Conservation (phyloP, 495 filamentous ascomycete species). For the Aspergillus egyptiacus region DNA sequence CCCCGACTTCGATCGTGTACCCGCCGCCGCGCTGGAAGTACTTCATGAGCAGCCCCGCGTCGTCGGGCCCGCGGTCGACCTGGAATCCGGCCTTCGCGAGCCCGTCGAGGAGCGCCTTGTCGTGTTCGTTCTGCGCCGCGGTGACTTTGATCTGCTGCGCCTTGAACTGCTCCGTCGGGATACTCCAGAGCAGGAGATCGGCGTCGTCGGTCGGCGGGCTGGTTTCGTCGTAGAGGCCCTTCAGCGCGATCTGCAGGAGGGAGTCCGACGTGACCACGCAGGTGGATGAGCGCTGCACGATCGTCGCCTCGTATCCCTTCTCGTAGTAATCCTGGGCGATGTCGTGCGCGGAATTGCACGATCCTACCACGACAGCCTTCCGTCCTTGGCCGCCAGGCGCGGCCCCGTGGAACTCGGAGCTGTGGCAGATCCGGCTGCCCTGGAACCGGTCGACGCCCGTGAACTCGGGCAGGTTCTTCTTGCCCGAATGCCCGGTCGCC, state of each 20-base stretch:
- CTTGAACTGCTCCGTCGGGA: conserved; percentile 54
- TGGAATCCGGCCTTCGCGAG: conserved; percentile 63
- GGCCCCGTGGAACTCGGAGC: conserved; percentile 60
- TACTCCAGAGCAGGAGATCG: conserved; percentile 52
- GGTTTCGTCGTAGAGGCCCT: conserved; percentile 56
- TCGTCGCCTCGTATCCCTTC: conserved; percentile 76
- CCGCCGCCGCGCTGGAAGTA: conserved; percentile 71
- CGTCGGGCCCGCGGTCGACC: conserved; percentile 60
- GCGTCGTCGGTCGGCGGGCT: conserved; percentile 52
- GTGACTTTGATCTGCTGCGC: conserved; percentile 50
- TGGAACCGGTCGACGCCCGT: conserved; percentile 56
- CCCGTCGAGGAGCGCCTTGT: conserved; percentile 52
- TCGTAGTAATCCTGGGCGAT: conserved; percentile 80
- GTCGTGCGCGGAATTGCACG: conserved; percentile 76
- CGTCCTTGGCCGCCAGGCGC: conserved; percentile 45
- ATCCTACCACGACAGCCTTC: conserved; percentile 70
- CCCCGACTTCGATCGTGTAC: conserved; percentile 75
- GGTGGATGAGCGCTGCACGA: conserved; percentile 73
- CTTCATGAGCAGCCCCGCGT: conserved; percentile 62
- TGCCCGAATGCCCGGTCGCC: conserved; percentile 68
- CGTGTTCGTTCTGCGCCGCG: conserved; percentile 34
- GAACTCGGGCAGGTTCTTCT: conserved; percentile 58
- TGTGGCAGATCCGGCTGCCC: conserved; percentile 55
- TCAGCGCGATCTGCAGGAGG: conserved; percentile 48
- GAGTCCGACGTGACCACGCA: conserved; percentile 58